Evolutionary conservation across 805 yeast species (phyloP).

Genomic region (Pichia gijzeniarum): DNA sequence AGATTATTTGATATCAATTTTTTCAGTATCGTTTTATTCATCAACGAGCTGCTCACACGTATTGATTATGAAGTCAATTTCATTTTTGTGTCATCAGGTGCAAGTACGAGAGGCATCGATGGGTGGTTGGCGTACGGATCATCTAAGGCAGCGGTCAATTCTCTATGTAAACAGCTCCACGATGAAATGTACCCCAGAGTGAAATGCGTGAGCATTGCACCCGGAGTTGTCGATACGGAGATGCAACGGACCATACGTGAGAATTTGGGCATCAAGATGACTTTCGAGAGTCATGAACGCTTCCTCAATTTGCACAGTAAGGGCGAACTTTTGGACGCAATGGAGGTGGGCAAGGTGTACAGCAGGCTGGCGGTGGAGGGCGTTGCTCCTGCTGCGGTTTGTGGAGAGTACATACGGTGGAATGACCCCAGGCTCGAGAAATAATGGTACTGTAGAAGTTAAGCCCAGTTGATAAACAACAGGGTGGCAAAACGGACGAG

Average conservation of each 20-base stretch:
- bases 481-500: no score
- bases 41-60: conserved; percentile 43
- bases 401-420: conserved; percentile 64
- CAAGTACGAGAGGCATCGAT: conserved; percentile 53
- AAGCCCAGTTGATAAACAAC: no score
- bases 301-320: conserved; percentile 59
- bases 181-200: conserved; percentile 55
- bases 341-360: conserved; percentile 64
- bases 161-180: conserved; percentile 59
- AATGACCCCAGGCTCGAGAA: conserved; percentile 1
- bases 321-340: conserved; percentile 56
- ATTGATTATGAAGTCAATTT: conserved; percentile 36
- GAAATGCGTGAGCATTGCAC: conserved; percentile 71
- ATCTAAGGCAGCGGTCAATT: conserved; percentile 87
- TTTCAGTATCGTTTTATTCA: conserved; percentile 64
- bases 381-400: conserved; percentile 47
- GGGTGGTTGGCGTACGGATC: conserved; percentile 94
- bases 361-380: conserved; percentile 62
- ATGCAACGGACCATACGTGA: conserved; percentile 84
- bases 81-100: conserved; percentile 90
- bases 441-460: background rate
- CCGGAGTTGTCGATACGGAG: conserved; percentile 88
- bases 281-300: conserved; percentile 46
- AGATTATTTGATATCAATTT: conserved; percentile 66
- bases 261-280: conserved; percentile 54